Base-by-base conservation (phyloP, 352 stramenopile genomes). In the Phytopythium montanum region DNA sequence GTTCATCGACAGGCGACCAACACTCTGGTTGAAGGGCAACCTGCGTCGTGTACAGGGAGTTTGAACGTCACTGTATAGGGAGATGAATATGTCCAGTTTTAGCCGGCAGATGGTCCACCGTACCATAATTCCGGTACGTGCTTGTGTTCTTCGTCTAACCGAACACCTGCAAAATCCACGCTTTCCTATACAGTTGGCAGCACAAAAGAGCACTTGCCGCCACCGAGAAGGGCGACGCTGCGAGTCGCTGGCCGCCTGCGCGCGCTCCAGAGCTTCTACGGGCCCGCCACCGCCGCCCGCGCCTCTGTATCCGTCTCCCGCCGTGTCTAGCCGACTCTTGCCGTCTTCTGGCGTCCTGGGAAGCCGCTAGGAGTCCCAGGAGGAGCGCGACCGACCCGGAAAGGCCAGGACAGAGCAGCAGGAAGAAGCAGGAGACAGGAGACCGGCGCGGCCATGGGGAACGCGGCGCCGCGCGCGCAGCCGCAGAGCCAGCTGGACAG, bases 391-490 rank as follows among this genome's bases (percentile, higher is more conserved):
- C 51, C 33, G 8, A 38, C 56, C 25, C 28, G 56, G 3, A 36
- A 23, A 13, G n/a, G n/a, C n/a, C n/a, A 19, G 25, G 19, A 26
- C n/a, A n/a, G n/a, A n/a, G n/a, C n/a, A n/a, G n/a, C n/a, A n/a
- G n/a, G 57, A 55, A 26, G 48, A 14, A 42, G 31, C 1, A 38
- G 33, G 9, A 38, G 33, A 38, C n/a, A n/a, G n/a, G n/a, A 38
- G 33, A 38, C 1, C 36, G 10, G 26, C 45, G 55, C 39, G 65
- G 19, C 28, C 16, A 95, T 95, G 86, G 86, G 86, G 52, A 95
- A 95, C 49, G 86, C 86, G 16, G 86, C 86, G 55, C 84, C 86
- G 38, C 84, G 86, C 39, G 84, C 86, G 39, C 81, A 92, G 69
- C 78, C 82, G 56, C 79, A 78, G 62, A 90, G 73, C 59, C 78